A percentile compares a stretch with the other conserved stretches of the same genome.
Conservation (phyloP, 2,329 filamentous ascomycete species). For the Paraphoma sp. region DNA sequence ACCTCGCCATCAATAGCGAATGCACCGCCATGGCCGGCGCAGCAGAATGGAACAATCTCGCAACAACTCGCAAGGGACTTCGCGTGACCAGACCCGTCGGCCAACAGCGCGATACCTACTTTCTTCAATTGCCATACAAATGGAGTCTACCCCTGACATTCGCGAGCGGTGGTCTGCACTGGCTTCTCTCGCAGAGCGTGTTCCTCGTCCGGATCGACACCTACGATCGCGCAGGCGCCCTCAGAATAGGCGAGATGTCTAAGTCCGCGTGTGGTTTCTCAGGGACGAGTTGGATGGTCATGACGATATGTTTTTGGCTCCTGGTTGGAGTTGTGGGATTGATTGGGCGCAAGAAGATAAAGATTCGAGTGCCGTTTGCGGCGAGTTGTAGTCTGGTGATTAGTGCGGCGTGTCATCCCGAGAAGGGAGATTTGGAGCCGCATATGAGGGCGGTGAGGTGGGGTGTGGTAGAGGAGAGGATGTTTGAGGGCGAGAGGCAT, state of each 20-base stretch:
- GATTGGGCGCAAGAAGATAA: slow-evolving; percentile 70
- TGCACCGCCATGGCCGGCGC: slow-evolving; percentile 56
- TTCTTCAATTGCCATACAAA: slow-evolving; percentile 47
- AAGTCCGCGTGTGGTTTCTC: slow-evolving; percentile 8
- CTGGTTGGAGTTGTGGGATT: slow-evolving; percentile 53
- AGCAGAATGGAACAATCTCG: slow-evolving; percentile 55
- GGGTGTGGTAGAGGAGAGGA: slow-evolving; percentile 18
- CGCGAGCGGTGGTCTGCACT: slow-evolving; percentile 23
- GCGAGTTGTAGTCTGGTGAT: slow-evolving; percentile 13
- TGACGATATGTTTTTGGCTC: slow-evolving; percentile 31
- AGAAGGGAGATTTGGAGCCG: slow-evolving; percentile 10
- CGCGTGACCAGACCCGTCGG: slow-evolving; percentile 42
- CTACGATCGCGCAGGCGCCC: slow-evolving; percentile 9
- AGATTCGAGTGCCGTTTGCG: slow-evolving; percentile 79
- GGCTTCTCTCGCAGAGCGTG: slow-evolving; percentile 25
- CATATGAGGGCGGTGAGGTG: slow-evolving; percentile 23
- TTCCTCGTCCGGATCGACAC: slow-evolving; percentile 42
- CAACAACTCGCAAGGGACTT: slow-evolving; percentile 35
- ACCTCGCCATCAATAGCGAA: slow-evolving; percentile 53
- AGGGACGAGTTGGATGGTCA: not conserved
- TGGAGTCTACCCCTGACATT: slow-evolving; percentile 46
- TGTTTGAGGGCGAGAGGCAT: slow-evolving; percentile 8
- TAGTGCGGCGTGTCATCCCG: slow-evolving; percentile 28
- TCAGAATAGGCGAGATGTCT: slow-evolving; percentile 1
- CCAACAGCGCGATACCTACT: slow-evolving; percentile 45